These are phyloP conservation scores for Wickerhamomyces queroliae DNA, from an alignment of 805 yeast species.

Conservation along the genomic window DNA sequence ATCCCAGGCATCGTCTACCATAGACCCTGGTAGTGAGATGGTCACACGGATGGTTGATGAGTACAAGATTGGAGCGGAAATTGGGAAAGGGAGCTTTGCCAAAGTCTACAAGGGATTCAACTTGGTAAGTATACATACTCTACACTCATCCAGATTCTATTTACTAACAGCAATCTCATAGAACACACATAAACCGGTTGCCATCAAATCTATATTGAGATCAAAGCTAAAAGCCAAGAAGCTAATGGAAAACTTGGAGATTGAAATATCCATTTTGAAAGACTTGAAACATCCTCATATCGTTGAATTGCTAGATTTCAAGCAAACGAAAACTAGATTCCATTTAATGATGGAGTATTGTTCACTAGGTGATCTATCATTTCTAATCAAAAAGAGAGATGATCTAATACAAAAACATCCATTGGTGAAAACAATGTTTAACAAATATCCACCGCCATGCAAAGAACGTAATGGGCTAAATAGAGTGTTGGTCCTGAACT, in stretches of 20 bases:
- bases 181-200: constrained; percentile 57
- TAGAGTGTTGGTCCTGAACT: constrained; percentile 72
- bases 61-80: constrained; percentile 41
- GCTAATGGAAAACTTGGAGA: constrained; percentile 82
- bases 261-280: constrained; percentile 86
- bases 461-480: constrained; percentile 73
- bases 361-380: constrained; percentile 88
- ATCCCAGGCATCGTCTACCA: not conserved
- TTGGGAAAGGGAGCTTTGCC: constrained; percentile 96
- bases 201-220: constrained; percentile 82
- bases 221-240: constrained; percentile 81
- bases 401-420: constrained; percentile 75
- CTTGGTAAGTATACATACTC: constrained; percentile 20
- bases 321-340: constrained; percentile 71
- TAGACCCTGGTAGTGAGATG: not conserved
- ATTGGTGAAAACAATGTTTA: constrained; percentile 65
- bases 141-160: not conserved
- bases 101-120: constrained; percentile 84
- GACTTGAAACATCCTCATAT: constrained; percentile 90
- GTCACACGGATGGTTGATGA: constrained; percentile 7
- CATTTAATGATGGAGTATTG: constrained; percentile 96
- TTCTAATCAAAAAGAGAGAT: constrained; percentile 71
- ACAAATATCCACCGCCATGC: constrained; percentile 76
- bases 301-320: constrained; percentile 79
- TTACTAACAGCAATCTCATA: not conserved